Evolutionary conservation across 192 early-diverging fungal genomes (phyloP).

Genomic region (Gonapodya prolifera): DNA sequence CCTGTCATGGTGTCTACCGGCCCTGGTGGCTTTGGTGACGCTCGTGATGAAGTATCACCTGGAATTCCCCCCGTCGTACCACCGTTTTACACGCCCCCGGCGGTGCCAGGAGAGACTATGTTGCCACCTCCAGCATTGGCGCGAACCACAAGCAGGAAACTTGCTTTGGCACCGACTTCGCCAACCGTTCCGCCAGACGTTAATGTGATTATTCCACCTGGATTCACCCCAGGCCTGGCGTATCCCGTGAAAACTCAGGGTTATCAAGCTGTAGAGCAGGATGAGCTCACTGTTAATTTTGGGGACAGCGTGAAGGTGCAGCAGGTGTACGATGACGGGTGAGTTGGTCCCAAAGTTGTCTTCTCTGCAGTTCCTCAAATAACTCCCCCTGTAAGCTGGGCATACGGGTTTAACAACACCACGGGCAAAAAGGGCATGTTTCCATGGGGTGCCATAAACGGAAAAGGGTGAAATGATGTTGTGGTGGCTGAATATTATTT

Average conservation of each 20-base stretch:
- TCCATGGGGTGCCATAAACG: not conserved
- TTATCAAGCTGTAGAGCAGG: not conserved
- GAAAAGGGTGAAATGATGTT: not conserved
- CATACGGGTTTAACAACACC: slow-evolving; percentile 5
- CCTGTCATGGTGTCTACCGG: not conserved
- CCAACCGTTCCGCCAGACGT: not conserved
- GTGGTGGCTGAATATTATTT: no score
- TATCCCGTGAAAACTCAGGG: not conserved
- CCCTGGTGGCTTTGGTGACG: not conserved
- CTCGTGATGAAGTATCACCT: not conserved
- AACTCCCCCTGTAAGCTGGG: not conserved
- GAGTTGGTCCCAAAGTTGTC: not conserved
- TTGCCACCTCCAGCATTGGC: not conserved
- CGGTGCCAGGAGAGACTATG: no score
- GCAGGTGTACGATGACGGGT: not conserved
- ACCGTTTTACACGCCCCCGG: no score
- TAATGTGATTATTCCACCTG: not conserved
- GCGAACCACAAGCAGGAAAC: not conserved
- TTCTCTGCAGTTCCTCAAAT: not conserved
- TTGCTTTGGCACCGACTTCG: not conserved
- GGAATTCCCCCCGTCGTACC: no score
- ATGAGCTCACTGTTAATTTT: not conserved
- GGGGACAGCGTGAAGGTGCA: not conserved
- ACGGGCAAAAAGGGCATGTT: slow-evolving; percentile 10
- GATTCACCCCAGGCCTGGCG: not conserved